A percentile compares a stretch with the other conserved stretches of the same genome.
Evolutionary conservation across 129 eudicot genomes (phyloP).

Genomic region (Arctium lappa): DNA sequence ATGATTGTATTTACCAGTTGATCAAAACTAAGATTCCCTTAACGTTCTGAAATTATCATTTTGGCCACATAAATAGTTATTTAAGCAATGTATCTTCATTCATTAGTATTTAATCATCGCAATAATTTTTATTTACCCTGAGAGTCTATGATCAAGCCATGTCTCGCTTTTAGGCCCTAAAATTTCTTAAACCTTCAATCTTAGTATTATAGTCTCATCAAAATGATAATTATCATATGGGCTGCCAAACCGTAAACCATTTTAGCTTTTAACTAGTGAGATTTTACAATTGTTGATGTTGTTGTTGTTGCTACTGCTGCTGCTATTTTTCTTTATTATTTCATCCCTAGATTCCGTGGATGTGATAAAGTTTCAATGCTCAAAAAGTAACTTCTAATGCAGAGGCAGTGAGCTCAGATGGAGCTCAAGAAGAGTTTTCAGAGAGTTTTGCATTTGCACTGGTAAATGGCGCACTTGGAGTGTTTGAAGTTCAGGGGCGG

Average conservation of each 20-base stretch:
- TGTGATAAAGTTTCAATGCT: conserved; percentile 18
- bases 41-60: background rate
- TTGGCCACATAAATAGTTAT: background rate
- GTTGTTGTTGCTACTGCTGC: background rate
- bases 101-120: background rate
- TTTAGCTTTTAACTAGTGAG: background rate
- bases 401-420: conserved; percentile 64
- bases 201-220: conserved; percentile 5
- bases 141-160: background rate
- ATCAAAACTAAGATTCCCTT: background rate
- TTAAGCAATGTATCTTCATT: background rate
- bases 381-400: conserved; percentile 29
- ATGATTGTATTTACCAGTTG: background rate
- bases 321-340: background rate
- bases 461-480: conserved; percentile 97
- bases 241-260: background rate
- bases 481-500: conserved; percentile 96
- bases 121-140: background rate
- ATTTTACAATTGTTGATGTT: background rate
- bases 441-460: conserved; percentile 96
- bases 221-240: background rate
- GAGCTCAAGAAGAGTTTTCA: conserved; percentile 79
- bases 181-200: background rate
- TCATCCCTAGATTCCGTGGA: background rate
- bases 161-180: background rate